A percentile compares a stretch with the other conserved stretches of the same genome.
These are phyloP conservation scores for Epichloe sp. DNA, from an alignment of 2,329 filamentous ascomycete genomes.

Conservation along the genomic window DNA sequence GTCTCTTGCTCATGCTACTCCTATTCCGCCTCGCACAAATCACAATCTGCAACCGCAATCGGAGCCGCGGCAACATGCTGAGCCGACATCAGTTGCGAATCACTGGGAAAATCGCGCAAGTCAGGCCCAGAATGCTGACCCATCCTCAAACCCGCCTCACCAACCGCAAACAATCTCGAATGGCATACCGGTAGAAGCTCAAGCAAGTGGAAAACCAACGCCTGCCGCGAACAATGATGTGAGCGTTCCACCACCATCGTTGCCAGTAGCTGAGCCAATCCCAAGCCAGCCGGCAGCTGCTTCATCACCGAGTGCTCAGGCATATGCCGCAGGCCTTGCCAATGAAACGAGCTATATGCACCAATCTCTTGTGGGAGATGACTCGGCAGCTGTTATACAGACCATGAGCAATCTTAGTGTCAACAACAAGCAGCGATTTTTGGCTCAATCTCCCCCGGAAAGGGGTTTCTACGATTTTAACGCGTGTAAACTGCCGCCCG, in stretches of 20 bases:
- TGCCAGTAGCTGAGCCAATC: too few species aligned
- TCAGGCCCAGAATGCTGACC: background rate
- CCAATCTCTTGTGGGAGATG: background rate
- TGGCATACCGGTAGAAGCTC: background rate
- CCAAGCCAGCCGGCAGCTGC: background rate
- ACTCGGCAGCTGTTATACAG: background rate
- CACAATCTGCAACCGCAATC: background rate
- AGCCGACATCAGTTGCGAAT: background rate
- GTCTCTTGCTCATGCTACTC: background rate
- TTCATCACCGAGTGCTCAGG: background rate
- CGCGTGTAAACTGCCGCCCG: background rate
- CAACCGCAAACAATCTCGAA: background rate
- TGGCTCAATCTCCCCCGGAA: background rate
- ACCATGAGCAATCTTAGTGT: constrained; percentile 1
- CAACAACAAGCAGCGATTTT: background rate
- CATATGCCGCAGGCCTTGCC: background rate
- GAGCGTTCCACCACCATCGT: background rate
- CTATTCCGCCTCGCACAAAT: background rate
- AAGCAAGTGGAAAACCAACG: background rate
- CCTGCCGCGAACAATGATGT: background rate
- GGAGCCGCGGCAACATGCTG: background rate
- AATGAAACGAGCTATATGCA: background rate
- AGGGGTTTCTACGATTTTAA: background rate
- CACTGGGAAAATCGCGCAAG: background rate
- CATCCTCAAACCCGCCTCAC: background rate